Conservation (phyloP, 345 rosid genomes). For the Pelargonium nanum region DNA sequence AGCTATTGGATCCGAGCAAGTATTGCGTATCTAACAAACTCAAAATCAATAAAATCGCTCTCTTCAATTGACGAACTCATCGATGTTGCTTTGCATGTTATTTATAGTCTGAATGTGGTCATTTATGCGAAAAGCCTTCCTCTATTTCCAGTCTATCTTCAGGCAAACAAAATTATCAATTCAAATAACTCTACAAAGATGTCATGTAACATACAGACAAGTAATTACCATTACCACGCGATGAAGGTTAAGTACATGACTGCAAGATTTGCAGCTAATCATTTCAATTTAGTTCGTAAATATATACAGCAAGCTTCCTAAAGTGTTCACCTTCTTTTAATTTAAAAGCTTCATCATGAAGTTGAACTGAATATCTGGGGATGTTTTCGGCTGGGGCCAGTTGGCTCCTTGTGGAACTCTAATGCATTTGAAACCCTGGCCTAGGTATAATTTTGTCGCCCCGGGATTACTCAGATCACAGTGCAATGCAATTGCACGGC, state of each 20-base stretch:
- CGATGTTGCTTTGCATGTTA: too few relatives aligned
- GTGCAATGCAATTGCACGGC: conserved; percentile 73
- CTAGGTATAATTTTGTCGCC: conserved; percentile 62
- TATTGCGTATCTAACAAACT: too few relatives aligned
- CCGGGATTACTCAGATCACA: conserved; percentile 66
- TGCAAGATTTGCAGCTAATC: neutral
- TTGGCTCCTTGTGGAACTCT: conserved; percentile 72
- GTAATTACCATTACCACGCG: too few relatives aligned
- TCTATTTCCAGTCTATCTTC: too few relatives aligned
- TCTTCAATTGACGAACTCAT: too few relatives aligned
- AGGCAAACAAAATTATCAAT: neutral
- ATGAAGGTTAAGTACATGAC: neutral
- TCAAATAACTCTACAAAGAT: neutral
- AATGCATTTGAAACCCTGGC: conserved; percentile 60
- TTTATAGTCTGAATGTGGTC: too few relatives aligned
- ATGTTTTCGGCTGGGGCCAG: conserved; percentile 69
- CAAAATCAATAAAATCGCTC: too few relatives aligned
- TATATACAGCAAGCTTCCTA: neutral
- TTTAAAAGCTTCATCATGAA: conserved; percentile 81
- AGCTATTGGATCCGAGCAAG: neutral
- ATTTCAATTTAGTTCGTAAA: neutral
- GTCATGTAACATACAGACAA: neutral
- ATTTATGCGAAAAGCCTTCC: too few relatives aligned
- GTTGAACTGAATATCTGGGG: conserved; percentile 51
- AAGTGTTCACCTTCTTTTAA: too few relatives aligned